Evolutionary conservation across 257 asterid genomes (phyloP), one percentile per base, ranked within the genome.

Genomic region (Coffea canephora): DNA sequence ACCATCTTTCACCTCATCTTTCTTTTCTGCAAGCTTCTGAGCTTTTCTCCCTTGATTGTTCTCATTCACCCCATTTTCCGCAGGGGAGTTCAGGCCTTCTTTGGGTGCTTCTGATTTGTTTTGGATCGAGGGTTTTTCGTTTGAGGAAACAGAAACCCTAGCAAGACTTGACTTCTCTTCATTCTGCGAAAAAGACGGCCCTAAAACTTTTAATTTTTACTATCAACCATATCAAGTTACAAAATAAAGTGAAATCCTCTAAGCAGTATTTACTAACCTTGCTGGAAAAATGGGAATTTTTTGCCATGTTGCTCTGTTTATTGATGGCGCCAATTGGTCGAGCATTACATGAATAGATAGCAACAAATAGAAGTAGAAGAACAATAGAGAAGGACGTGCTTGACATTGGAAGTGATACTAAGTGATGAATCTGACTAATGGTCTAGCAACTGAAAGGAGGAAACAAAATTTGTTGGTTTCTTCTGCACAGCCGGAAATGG

Each of bases 331-430:
- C 87, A n/a, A 88, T 62, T n/a, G 77, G 81, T 62, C 94, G 87
- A 74, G 94, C 92, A 77, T 79, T 76, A 76, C 87, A 87, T 74
- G 89, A 86, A 84, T 79, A 84, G 75, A 81, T 73, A 70, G 83
- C 83, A 82, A 83, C 55, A 78, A 76, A 85, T n/a, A 87, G 49
- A 36, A 91, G 80, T 11, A 84, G 81, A n/a, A 89, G 49, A 31
- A 89, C 66, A 79, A 87, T 25, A 79, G 61, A 73, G 11, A 64
- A 59, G 7, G 79, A 48, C 48, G 16, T 57, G 27, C 68, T 76
- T 78, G 94, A 88, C 95, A 91, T 89, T 85, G 86, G 78, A 74
- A 78, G 67, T 61, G 65, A 72, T 25, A 66, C 75, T 6, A 77
- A 73, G 61, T 15, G 52, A 78, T 59, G 39, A 64, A 23, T 65